A percentile compares a stretch with the other conserved stretches of the same genome.
Evolutionary conservation across 2,329 filamentous ascomycete genomes (phyloP).

Genomic region (Pseudonectria buxi): DNA sequence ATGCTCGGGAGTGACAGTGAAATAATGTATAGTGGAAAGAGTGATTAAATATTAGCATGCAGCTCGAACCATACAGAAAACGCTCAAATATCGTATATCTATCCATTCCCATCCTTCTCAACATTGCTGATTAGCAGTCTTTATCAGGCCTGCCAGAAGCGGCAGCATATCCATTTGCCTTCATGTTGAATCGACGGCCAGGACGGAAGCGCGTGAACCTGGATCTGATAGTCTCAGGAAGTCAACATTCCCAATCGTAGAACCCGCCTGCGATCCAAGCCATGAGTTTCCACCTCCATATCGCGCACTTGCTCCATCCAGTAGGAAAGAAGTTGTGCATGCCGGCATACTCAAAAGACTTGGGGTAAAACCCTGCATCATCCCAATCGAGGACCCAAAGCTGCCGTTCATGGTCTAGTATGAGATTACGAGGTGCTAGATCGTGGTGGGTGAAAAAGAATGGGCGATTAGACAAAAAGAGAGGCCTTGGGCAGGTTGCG

Average conservation of each 20-base stretch:
- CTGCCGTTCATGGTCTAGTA: slow-evolving; percentile 4
- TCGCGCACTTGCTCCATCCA: slow-evolving; percentile 4
- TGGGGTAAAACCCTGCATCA: slow-evolving; percentile 11
- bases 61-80: too few species aligned
- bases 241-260: slow-evolving; percentile 4
- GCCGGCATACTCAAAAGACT: slow-evolving; percentile 9
- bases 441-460: slow-evolving; percentile 11
- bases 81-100: too few species aligned
- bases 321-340: slow-evolving; percentile 11
- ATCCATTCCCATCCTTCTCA: too few species aligned
- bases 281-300: slow-evolving; percentile 10
- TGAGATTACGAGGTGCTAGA: slow-evolving; percentile 12
- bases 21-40: too few species aligned
- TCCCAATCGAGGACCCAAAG: slow-evolving; percentile 14
- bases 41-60: too few species aligned
- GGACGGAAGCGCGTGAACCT: slow-evolving; percentile 8
- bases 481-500: slow-evolving; percentile 1
- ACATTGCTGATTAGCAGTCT: slow-evolving; percentile 2
- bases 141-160: slow-evolving; percentile 2
- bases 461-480: slow-evolving; percentile 1
- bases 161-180: slow-evolving; percentile 7
- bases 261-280: slow-evolving; percentile 9
- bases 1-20: too few species aligned
- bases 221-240: slow-evolving; percentile 4
- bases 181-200: slow-evolving; percentile 7